Conservation (phyloP, 805 yeast species). For the Schwanniomyces vanrijiae region DNA sequence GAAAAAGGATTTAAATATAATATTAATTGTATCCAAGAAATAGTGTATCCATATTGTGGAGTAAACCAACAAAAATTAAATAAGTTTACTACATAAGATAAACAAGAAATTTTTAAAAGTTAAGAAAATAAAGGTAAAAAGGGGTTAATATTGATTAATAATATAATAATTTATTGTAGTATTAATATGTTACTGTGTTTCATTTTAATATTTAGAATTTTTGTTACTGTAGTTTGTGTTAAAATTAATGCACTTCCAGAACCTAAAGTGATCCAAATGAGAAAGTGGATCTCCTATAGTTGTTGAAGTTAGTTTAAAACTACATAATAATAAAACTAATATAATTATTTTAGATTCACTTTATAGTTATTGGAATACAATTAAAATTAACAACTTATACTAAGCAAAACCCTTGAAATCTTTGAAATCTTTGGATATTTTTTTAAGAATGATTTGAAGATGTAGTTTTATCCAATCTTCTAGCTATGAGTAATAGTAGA, state of each 20-base stretch:
- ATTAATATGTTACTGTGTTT: neutral
- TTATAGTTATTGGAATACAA: slow-evolving; percentile 14
- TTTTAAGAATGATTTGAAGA: no score
- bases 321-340: slow-evolving; percentile 5
- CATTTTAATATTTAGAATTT: neutral
- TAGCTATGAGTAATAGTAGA: no score
- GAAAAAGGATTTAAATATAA: neutral
- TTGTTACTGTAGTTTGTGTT: slow-evolving; percentile 2
- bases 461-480: no score
- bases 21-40: neutral
- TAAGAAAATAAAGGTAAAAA: neutral
- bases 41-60: neutral
- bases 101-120: no score
- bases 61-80: neutral
- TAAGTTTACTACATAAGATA: no score
- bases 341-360: slow-evolving; percentile 22
- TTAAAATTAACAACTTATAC: no score
- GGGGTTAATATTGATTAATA: no score
- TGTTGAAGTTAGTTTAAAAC: slow-evolving; percentile 3
- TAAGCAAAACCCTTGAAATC: no score
- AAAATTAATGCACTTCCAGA: slow-evolving; percentile 23
- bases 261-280: slow-evolving; percentile 22
- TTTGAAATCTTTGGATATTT: no score
- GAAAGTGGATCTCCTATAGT: slow-evolving; percentile 8
- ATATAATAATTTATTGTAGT: no score